Evolutionary conservation across 2,329 filamentous ascomycete species (phyloP).

Genomic region (Colletotrichum spaethianum): DNA sequence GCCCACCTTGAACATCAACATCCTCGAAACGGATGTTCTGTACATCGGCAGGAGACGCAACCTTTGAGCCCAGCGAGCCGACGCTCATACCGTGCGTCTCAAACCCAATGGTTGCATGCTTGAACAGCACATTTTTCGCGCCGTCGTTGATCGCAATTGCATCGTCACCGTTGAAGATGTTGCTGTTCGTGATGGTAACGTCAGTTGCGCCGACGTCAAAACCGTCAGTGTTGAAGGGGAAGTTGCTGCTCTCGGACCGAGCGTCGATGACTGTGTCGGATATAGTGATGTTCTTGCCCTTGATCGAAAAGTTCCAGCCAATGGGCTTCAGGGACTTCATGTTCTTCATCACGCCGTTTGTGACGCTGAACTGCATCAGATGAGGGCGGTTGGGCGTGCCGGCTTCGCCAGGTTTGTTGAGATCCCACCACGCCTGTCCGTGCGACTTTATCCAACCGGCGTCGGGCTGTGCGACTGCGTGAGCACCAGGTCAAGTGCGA

Average conservation of each 20-base stretch:
- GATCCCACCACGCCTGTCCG: conserved; percentile 61
- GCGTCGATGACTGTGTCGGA: conserved; percentile 57
- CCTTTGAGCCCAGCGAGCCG: conserved; percentile 55
- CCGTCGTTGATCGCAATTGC: conserved; percentile 57
- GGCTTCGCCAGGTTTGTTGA: conserved; percentile 55
- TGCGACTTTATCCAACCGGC: conserved; percentile 61
- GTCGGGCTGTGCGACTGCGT: conserved; percentile 29
- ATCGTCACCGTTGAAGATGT: conserved; percentile 59
- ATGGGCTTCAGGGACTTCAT: conserved; percentile 61
- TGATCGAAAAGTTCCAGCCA: conserved; percentile 57
- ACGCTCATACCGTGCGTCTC: conserved; percentile 60
- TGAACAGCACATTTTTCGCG: conserved; percentile 55
- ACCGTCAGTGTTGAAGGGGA: conserved; percentile 59
- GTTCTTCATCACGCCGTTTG: conserved; percentile 52
- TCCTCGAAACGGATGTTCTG: conserved; percentile 58
- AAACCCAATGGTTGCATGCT: conserved; percentile 57
- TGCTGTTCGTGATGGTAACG: conserved; percentile 47
- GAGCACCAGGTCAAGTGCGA: neutral
- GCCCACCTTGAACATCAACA: conserved; percentile 55
- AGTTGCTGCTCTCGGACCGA: conserved; percentile 50
- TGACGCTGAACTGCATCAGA: conserved; percentile 55
- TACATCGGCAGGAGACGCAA: conserved; percentile 51
- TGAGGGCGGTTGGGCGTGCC: conserved; percentile 57
- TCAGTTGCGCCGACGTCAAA: conserved; percentile 52
- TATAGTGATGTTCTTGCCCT: conserved; percentile 57